Evolutionary conservation across 2,329 filamentous ascomycete genomes (phyloP).

Genomic region (Tolypocladium guangdongense): DNA sequence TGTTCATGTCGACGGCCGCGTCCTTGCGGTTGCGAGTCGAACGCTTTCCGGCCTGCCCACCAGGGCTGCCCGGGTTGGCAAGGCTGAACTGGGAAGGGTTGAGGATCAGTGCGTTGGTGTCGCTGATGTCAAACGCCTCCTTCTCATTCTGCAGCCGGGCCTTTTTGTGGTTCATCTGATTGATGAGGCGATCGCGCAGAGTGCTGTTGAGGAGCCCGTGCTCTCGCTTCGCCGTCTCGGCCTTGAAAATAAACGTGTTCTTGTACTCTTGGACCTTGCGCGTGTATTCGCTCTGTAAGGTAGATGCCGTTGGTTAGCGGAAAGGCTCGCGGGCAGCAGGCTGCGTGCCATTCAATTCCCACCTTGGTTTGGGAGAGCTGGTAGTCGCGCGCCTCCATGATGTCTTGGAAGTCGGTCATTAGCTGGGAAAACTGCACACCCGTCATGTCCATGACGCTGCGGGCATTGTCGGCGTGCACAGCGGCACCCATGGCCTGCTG

Average conservation of each 20-base stretch:
- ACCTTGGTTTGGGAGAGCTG: slow-evolving; percentile 75
- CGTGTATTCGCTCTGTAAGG: slow-evolving; percentile 47
- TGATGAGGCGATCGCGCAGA: slow-evolving; percentile 56
- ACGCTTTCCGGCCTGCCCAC: slow-evolving; percentile 51
- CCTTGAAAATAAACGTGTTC: slow-evolving; percentile 49
- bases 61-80: slow-evolving; percentile 52
- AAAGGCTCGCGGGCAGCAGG: background rate
- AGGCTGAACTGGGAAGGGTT: slow-evolving; percentile 60
- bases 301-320: slow-evolving; percentile 3
- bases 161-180: slow-evolving; percentile 54
- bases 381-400: slow-evolving; percentile 78
- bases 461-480: slow-evolving; percentile 29
- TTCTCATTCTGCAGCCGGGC: slow-evolving; percentile 54
- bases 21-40: slow-evolving; percentile 50
- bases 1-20: slow-evolving; percentile 31
- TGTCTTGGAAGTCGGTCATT: slow-evolving; percentile 75
- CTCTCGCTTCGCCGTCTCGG: slow-evolving; percentile 52
- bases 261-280: slow-evolving; percentile 49
- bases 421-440: slow-evolving; percentile 81
- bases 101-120: slow-evolving; percentile 52
- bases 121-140: slow-evolving; percentile 56
- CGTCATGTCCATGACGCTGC: slow-evolving; percentile 59
- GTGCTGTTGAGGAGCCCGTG: slow-evolving; percentile 48
- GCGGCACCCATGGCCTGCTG: slow-evolving; percentile 32
- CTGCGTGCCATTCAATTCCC: slow-evolving; percentile 10